phyloP scores from a whole-genome alignment of 2,329 filamentous ascomycete species.

The Exophiala alcalophila region DNA sequence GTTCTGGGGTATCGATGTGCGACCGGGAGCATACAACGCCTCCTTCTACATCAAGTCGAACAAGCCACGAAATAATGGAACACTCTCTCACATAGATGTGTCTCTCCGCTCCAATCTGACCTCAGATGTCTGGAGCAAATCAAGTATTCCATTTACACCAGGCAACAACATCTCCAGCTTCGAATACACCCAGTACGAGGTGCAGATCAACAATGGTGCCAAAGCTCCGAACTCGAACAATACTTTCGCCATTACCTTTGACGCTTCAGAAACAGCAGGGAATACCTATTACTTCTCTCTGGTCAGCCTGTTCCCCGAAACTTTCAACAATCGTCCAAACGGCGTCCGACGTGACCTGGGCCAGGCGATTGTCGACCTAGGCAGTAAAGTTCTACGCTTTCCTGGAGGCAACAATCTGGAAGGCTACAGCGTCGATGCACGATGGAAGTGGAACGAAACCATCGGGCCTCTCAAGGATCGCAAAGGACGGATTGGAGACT shows the following conservation, averaged over 20 bases:
- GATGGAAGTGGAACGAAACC: constrained; percentile 54
- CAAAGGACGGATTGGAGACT: constrained; percentile 46
- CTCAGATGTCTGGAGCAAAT: constrained; percentile 42
- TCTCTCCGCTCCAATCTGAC: constrained; percentile 42
- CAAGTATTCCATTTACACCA: constrained; percentile 29
- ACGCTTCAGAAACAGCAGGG: constrained; percentile 41
- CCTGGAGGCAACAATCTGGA: constrained; percentile 54
- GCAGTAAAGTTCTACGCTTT: constrained; percentile 49
- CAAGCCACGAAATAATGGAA: constrained; percentile 34
- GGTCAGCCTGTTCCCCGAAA: constrained; percentile 54
- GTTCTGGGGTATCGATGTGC: constrained; percentile 53
- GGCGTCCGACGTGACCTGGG: constrained; percentile 52
- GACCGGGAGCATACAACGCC: constrained; percentile 48
- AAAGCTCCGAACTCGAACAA: constrained; percentile 47
- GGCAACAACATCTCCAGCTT: constrained; percentile 26
- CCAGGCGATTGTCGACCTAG: constrained; percentile 44
- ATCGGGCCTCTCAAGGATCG: constrained; percentile 50
- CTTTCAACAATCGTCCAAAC: constrained; percentile 53
- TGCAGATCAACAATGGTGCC: constrained; percentile 43
- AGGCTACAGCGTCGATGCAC: constrained; percentile 36
- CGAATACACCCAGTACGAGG: constrained; percentile 36
- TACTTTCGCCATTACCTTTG: constrained; percentile 51
- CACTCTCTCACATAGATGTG: constrained; percentile 41
- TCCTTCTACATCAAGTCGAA: constrained; percentile 49
- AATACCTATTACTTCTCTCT: constrained; percentile 51